Conservation (phyloP, 345 rosid genomes). For the Eucalyptus pauciflora region DNA sequence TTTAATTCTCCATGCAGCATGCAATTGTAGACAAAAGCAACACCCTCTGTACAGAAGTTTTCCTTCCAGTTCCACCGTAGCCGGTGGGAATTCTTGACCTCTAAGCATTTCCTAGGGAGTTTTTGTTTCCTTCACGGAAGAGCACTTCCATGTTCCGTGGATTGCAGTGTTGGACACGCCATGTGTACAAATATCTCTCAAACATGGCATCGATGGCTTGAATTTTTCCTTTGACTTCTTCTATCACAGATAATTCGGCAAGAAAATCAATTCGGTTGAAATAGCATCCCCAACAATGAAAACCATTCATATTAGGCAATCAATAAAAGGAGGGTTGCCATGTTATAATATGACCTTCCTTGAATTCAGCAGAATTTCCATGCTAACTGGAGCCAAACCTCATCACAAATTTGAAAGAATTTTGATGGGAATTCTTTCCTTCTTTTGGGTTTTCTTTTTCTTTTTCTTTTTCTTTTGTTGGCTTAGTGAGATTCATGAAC, state of each 20-base stretch:
- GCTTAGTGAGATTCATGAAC: background rate
- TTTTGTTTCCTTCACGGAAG: background rate
- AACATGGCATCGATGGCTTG: background rate
- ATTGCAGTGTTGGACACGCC: background rate
- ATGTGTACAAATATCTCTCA: background rate
- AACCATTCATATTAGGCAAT: background rate
- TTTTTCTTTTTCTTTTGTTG: background rate
- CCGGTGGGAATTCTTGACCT: background rate
- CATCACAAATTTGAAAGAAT: background rate
- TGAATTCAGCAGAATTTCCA: background rate
- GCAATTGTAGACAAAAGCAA: background rate
- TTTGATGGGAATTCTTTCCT: background rate
- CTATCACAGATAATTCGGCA: background rate
- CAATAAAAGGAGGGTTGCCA: background rate
- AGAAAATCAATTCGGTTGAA: background rate
- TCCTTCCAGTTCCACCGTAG: background rate
- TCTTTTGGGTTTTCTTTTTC: background rate
- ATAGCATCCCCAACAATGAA: background rate
- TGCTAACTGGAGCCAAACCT: background rate
- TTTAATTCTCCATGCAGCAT: no score
- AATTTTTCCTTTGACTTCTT: background rate
- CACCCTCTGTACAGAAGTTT: background rate
- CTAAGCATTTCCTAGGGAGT: background rate
- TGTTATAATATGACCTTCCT: background rate
- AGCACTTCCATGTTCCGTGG: background rate